These are phyloP conservation scores for Hordeum pubiflorum DNA, from an alignment of 202 grass and related monocot species.

Conservation along the genomic window DNA sequence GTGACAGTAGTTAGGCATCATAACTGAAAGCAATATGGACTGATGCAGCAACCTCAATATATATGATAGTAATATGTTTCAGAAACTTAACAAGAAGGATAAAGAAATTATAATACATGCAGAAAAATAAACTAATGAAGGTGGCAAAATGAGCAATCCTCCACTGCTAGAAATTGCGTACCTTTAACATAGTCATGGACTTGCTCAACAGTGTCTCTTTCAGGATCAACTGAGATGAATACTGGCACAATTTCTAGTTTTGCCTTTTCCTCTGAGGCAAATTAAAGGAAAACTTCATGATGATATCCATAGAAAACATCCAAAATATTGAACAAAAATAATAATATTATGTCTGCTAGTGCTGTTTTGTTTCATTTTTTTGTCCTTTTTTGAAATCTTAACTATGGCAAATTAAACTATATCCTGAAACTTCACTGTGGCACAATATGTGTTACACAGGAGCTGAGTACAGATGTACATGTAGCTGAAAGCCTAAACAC, in stretches of 20 bases:
- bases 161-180: constrained; percentile 10
- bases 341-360: not conserved
- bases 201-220: constrained; percentile 75
- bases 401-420: not conserved
- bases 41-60: not conserved
- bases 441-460: not conserved
- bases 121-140: not conserved
- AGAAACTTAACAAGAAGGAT: not conserved
- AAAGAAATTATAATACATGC: not conserved
- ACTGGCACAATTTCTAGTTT: constrained; percentile 60
- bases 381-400: not conserved
- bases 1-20: not conserved
- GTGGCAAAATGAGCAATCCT: not conserved
- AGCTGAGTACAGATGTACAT: not conserved
- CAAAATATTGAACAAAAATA: not conserved
- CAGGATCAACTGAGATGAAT: constrained; percentile 70
- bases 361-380: not conserved
- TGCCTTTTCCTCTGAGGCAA: constrained; percentile 42
- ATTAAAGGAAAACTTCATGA: not conserved
- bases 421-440: not conserved
- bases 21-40: not conserved
- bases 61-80: not conserved
- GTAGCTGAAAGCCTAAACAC: not conserved
- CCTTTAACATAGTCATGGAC: constrained; percentile 62
- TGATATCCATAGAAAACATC: not conserved